phyloP scores from a whole-genome alignment of 2,329 filamentous ascomycete species.

The Fusarium redolens region DNA sequence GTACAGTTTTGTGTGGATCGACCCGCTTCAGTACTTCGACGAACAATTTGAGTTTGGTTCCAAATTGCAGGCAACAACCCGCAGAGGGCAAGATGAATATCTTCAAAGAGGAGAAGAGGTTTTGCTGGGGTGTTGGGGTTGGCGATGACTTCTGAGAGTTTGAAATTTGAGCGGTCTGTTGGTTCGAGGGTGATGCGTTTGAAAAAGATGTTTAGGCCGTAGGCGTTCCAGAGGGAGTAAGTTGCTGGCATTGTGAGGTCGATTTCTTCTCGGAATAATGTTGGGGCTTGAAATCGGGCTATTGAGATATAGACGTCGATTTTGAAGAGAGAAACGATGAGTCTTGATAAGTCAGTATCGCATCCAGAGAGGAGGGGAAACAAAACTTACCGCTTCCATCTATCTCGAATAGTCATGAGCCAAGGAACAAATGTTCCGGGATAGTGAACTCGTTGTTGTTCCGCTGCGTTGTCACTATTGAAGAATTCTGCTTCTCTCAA shows the following conservation, averaged over 20 bases:
- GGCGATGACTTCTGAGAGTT: conserved; percentile 47
- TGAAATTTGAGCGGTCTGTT: conserved; percentile 44
- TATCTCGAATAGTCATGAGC: conserved; percentile 46
- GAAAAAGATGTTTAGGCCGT: conserved; percentile 53
- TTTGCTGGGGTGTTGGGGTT: conserved; percentile 43
- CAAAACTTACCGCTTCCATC: conserved; percentile 50
- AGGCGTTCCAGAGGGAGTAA: conserved; percentile 52
- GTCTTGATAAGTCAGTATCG: conserved; percentile 35
- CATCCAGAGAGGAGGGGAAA: rapidly evolving
- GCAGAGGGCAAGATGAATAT: conserved; percentile 50
- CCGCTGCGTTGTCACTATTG: conserved; percentile 47
- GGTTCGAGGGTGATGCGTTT: conserved; percentile 49
- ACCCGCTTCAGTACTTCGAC: conserved; percentile 33
- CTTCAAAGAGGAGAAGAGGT: conserved; percentile 48
- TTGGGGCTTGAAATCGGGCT: conserved; percentile 47
- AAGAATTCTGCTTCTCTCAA: conserved; percentile 54
- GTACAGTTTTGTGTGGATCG: conserved; percentile 20
- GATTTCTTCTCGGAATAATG: conserved; percentile 52
- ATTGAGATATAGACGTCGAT: conserved; percentile 53
- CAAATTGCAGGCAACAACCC: conserved; percentile 48
- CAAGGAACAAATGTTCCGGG: conserved; percentile 54
- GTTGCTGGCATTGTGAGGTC: conserved; percentile 50
- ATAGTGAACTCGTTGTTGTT: conserved; percentile 50
- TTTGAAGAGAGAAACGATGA: conserved; percentile 52
- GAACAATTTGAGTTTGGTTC: conserved; percentile 44